Base-by-base conservation (phyloP, 352 stramenopile species). In the Globisporangium abappressorium region DNA sequence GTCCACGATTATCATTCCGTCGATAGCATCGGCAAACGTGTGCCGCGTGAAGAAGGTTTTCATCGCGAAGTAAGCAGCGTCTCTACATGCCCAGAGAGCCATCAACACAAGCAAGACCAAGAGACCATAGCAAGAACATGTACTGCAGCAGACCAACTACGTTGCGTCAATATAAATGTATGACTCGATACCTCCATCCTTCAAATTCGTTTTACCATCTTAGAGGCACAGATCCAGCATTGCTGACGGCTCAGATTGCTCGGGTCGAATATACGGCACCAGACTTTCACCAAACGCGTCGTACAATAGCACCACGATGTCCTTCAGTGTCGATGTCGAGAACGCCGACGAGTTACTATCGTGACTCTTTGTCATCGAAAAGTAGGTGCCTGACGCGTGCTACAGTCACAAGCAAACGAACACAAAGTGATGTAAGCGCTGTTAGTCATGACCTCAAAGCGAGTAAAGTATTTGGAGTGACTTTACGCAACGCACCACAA, bases 261-360 rank as follows among this genome's bases (percentile, higher is more conserved):
- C 74, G 56, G 78, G 73, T n/a, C 79, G 77, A 60, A 91, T 87
- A 69, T 93, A 95, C 12, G 87, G 87, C 61, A 91, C 73, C 6
- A 95, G 75, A 36, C 81, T 83, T 61, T 95, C 87, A 8, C 87
- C 87, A 70, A 95, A 95, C 0, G 84, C 82, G 18, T 93, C 87
- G 70, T 92, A 89, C 47, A 95, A 60, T 62, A 92, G 60, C 7
- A 74, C 70, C 53, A 86, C 73, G 24, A 89, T 90, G 62, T 82
- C 72, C 28, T 76, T 75, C 30, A 93, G 68, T 7, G 75, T 58
- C 30, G 79, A 75, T 18, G 71, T 62, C 15, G 77, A 75, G 24
- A 80, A 66, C 4, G 75, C 70, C 2, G 72, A 73, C 3, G 73
- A 78, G 2, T 72, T 58, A 12, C 62, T 66, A n/a, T 79, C 66